These are phyloP conservation scores for Clarkia xantiana DNA, from an alignment of 345 rosid genomes.

Conservation along the genomic window DNA sequence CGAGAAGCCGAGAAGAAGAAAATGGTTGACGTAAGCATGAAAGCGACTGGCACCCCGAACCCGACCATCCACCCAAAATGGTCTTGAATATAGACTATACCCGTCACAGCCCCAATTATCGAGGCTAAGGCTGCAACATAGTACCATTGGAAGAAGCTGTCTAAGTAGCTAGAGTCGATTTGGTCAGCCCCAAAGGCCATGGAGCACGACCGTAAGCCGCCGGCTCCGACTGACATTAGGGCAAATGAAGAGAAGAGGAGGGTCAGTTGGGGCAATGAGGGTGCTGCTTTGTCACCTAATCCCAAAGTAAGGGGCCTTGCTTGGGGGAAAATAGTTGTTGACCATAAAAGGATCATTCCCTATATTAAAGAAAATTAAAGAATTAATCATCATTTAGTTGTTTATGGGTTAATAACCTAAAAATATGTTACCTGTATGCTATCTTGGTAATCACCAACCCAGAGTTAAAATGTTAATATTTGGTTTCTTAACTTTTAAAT, in stretches of 20 bases:
- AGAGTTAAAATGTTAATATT: no score
- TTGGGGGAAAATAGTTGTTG: constrained; percentile 50
- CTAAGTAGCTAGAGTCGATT: constrained; percentile 6
- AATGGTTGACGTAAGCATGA: constrained; percentile 17
- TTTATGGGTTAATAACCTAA: no score
- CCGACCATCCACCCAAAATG: constrained; percentile 19
- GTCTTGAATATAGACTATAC: constrained; percentile 19
- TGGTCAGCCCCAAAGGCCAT: constrained; percentile 24
- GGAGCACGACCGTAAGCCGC: constrained; percentile 19
- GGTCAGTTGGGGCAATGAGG: constrained; percentile 24
- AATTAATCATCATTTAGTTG: no score
- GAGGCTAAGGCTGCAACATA: constrained; percentile 9
- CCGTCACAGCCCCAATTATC: constrained; percentile 8
- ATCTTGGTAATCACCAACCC: no score
- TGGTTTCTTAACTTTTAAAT: no score
- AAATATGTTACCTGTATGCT: no score
- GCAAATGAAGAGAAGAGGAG: constrained; percentile 16
- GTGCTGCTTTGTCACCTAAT: constrained; percentile 17
- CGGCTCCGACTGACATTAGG: constrained; percentile 19
- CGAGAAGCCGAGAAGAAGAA: constrained; percentile 17
- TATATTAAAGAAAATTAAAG: constrained; percentile 5
- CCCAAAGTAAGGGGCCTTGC: constrained; percentile 34
- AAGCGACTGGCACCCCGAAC: constrained; percentile 15
- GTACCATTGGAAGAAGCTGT: constrained; percentile 21
- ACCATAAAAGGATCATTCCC: constrained; percentile 67